A percentile compares a stretch with the other conserved stretches of the same genome.
Conservation (phyloP, 176 grass and related monocot genomes). For the Ensete glaucum region DNA sequence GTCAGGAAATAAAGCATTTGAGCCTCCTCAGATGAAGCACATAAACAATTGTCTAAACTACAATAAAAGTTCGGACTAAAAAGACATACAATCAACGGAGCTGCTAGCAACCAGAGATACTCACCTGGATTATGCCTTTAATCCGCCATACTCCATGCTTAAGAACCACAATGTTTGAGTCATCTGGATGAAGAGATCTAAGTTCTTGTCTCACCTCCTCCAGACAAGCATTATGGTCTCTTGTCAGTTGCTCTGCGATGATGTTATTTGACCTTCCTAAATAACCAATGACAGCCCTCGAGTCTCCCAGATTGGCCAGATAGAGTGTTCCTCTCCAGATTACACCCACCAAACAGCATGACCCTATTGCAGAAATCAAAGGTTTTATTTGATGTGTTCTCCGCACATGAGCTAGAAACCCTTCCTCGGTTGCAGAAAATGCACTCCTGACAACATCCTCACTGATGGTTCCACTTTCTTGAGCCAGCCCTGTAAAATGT, state of each 20-base stretch:
- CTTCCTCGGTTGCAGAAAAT: slow-evolving; percentile 82
- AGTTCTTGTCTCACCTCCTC: slow-evolving; percentile 91
- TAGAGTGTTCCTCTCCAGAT: slow-evolving; percentile 81
- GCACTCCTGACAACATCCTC: slow-evolving; percentile 83
- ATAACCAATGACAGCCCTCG: slow-evolving; percentile 69
- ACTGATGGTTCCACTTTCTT: slow-evolving; percentile 64
- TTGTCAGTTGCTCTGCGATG: slow-evolving; percentile 75
- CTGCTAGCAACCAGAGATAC: not conserved
- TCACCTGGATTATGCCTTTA: slow-evolving; percentile 97
- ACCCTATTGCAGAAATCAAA: slow-evolving; percentile 74
- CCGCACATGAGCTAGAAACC: slow-evolving; percentile 79
- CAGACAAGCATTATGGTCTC: slow-evolving; percentile 85
- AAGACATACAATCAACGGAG: not conserved
- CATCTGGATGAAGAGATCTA: slow-evolving; percentile 78
- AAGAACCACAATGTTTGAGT: slow-evolving; percentile 86
- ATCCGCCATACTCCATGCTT: slow-evolving; percentile 98
- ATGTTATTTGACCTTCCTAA: slow-evolving; percentile 49
- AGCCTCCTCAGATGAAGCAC: too few relatives aligned
- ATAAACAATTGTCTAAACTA: not conserved
- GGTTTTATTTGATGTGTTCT: slow-evolving; percentile 82
- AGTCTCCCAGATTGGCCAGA: slow-evolving; percentile 90
- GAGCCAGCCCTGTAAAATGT: slow-evolving; percentile 47
- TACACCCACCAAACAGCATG: slow-evolving; percentile 83
- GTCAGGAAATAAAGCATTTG: too few relatives aligned
- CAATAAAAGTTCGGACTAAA: not conserved